Evolutionary conservation across 371 early-diverging fungal genomes (phyloP).

Genomic region (Coemansia sp.): DNA sequence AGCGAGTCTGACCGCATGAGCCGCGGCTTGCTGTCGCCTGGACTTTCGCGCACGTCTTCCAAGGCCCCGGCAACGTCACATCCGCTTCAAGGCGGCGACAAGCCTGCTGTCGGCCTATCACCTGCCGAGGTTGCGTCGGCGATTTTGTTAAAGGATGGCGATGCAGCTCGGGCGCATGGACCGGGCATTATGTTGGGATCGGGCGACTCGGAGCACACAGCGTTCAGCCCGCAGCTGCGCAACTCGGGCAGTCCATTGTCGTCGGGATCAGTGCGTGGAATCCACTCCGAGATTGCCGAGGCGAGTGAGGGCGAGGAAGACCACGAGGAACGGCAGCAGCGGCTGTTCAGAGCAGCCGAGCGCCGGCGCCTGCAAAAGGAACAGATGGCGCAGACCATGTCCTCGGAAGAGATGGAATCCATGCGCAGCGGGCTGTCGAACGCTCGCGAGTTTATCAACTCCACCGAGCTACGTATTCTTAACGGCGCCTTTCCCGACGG

Average conservation of each 20-base stretch:
- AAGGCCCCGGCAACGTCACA: conserved; percentile 26
- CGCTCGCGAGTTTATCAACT: conserved; percentile 20
- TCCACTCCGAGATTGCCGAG: conserved; percentile 18
- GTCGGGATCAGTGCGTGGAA: conserved; percentile 6
- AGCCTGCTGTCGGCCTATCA: not conserved
- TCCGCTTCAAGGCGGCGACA: conserved; percentile 13
- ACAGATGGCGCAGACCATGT: conserved; percentile 26
- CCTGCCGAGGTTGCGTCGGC: conserved; percentile 9
- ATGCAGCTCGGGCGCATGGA: conserved; percentile 11
- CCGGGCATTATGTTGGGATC: conserved; percentile 13
- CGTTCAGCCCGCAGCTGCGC: conserved; percentile 8
- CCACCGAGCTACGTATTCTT: conserved; percentile 30
- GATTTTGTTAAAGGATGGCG: conserved; percentile 11
- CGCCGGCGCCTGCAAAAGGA: conserved; percentile 38
- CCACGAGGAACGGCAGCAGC: conserved; percentile 31
- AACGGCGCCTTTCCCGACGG: conserved; percentile 64
- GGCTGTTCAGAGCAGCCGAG: conserved; percentile 34
- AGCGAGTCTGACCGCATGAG: conserved; percentile 1
- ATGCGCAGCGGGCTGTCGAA: conserved; percentile 47
- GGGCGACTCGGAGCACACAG: conserved; percentile 31
- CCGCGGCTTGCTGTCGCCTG: not conserved
- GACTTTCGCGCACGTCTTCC: conserved; percentile 13
- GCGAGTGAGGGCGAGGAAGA: conserved; percentile 24
- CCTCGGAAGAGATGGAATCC: conserved; percentile 36
- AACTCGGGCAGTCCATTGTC: conserved; percentile 20